Evolutionary conservation across 2,329 filamentous ascomycete species (phyloP), one percentile per base, ranked within the genome.

Genomic region (Aspergillus neotritici): DNA sequence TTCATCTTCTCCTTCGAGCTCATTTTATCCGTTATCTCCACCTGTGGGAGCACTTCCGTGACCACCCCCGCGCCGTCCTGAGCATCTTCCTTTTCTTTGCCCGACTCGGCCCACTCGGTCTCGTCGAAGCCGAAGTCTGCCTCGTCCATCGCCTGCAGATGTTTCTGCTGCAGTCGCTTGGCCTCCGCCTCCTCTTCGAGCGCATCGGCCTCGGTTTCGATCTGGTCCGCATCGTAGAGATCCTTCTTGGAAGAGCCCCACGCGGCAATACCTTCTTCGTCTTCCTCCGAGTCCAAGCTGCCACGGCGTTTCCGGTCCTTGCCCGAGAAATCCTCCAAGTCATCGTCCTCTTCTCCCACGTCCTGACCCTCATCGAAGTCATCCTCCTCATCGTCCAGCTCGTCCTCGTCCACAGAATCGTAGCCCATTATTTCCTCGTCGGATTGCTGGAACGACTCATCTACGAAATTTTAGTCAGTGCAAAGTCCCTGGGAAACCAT

Each of bases 71-170:
- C 61, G 5, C 51, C 70, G 47, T 73, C 46, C 38, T 70, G 71
- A 15, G 74, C 71, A 12, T 72, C 73, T 3, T 70, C 62, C 4
- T 57, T 53, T 13, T 52, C 67, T 49, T 70, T 66, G 36, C 74
- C 76, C 12, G 75, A 70, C 17, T 77, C 80, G 31, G 83, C 64
- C 93, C 91, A 97, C 54, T 94, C 89, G 33, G 81, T 78, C 59
- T 94, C 87, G 56, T 97, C 89, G 52, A 97, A 94, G 7, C 88
- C 84, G 60, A 96, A 98, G 62, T 98, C 93, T 31, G 86, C 85
- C 54, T 94, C 90, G 5, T 82, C 80, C 86, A 98, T 93, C 53
- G 85, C 83, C 54, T 88, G 78, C 16, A 97, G 68, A 62, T 93
- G 91, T 75, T 95, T 96, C 67, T 89, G 83, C 65, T 97, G 91